phyloP scores from a whole-genome alignment of 2,329 filamentous ascomycete species.

The Monilinia vaccinii-corymbosi region DNA sequence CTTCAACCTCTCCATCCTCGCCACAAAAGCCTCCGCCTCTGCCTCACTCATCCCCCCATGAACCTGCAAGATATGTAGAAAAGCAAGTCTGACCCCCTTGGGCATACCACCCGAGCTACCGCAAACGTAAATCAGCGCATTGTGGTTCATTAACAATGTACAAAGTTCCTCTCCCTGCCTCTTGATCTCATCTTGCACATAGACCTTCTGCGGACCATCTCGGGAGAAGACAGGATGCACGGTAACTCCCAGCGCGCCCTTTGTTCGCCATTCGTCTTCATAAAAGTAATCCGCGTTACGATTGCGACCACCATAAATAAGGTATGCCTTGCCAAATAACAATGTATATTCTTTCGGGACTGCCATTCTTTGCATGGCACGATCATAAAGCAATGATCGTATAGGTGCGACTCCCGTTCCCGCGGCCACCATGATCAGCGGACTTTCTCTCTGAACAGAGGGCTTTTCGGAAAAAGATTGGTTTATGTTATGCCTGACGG shows the following conservation, averaged over 20 bases:
- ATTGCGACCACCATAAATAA: conserved; percentile 85
- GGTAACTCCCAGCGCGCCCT: conserved; percentile 24
- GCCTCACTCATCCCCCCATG: conserved; percentile 29
- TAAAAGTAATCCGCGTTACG: conserved; percentile 72
- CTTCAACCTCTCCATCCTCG: conserved; percentile 49
- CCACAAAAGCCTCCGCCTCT: conserved; percentile 46
- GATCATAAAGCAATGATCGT: conserved; percentile 70
- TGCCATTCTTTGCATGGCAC: conserved; percentile 30
- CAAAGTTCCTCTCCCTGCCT: conserved; percentile 31
- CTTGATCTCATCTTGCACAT: conserved; percentile 45
- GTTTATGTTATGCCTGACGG: conserved; percentile 42
- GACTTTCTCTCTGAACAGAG: conserved; percentile 36
- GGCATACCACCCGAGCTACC: conserved; percentile 61
- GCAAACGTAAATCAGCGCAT: conserved; percentile 48
- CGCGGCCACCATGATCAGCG: conserved; percentile 70
- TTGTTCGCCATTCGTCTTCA: conserved; percentile 56
- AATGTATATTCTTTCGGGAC: conserved; percentile 17
- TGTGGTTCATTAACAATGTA: conserved; percentile 41
- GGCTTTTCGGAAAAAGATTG: conserved; percentile 41
- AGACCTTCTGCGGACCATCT: conserved; percentile 55
- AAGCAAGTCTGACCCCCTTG: conserved; percentile 55
- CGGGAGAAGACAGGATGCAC: conserved; percentile 60
- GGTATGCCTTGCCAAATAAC: conserved; percentile 33
- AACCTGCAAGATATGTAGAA: conserved; percentile 50
- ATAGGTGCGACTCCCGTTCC: conserved; percentile 85